Evolutionary conservation across 495 filamentous ascomycete species (phyloP).

Genomic region (Penicillium herquei): DNA sequence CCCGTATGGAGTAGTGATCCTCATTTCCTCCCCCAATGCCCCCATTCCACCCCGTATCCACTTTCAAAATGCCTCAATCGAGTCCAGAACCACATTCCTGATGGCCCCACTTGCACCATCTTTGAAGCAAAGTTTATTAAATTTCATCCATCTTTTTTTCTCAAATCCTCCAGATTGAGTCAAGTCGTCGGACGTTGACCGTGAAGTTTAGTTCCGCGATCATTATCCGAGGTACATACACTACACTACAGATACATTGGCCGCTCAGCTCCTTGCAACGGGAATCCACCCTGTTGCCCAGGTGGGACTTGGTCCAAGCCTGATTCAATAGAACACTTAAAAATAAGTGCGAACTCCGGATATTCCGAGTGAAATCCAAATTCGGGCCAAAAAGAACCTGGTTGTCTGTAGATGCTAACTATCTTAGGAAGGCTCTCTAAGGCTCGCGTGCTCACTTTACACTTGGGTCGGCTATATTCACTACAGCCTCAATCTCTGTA

Average conservation of each 20-base stretch:
- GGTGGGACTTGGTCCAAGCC: no score
- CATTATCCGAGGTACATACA: conserved; percentile 2
- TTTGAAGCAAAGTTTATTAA: conserved; percentile 14
- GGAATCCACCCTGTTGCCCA: no score
- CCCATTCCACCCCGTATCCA: conserved; percentile 7
- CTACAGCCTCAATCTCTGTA: background rate
- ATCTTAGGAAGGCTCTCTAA: conserved; percentile 7
- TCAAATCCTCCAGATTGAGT: background rate
- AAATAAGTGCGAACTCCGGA: no score
- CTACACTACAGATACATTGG: background rate
- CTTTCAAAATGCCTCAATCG: conserved; percentile 23
- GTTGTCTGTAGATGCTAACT: background rate
- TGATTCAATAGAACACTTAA: no score
- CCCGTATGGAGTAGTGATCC: conserved; percentile 23
- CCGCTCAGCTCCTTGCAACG: background rate
- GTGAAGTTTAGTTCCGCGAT: conserved; percentile 1
- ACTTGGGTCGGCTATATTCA: background rate
- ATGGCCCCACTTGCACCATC: background rate
- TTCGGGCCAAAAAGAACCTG: no score
- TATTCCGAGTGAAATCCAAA: no score
- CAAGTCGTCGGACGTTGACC: conserved; percentile 11
- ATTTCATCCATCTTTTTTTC: background rate
- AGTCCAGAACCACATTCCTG: background rate
- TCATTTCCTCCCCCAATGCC: no score
- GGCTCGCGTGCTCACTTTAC: conserved; percentile 2